Conservation (phyloP, 1,139 yeast genomes). For the Yamadazyma pseudoaaseri region DNA sequence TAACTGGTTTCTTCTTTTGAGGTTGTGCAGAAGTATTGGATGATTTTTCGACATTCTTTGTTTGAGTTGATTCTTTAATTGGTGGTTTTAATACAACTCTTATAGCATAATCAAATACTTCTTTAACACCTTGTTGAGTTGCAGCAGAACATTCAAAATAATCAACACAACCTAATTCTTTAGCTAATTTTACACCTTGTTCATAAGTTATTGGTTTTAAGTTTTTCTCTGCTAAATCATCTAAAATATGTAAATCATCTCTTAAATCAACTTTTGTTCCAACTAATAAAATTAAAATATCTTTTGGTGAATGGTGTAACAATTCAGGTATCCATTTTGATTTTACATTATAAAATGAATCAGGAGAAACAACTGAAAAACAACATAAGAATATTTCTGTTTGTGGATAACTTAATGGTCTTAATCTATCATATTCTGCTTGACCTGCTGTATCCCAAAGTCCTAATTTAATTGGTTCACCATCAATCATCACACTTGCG, state of each 20-base stretch:
- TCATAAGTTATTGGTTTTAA: slow-evolving; percentile 83
- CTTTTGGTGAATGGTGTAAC: slow-evolving; percentile 90
- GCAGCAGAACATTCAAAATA: slow-evolving; percentile 98
- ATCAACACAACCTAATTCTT: slow-evolving; percentile 90
- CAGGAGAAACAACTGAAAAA: slow-evolving; percentile 93
- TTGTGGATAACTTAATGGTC: slow-evolving; percentile 95
- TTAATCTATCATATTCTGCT: slow-evolving; percentile 95
- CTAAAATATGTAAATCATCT: slow-evolving; percentile 86
- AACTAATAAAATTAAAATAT: slow-evolving; percentile 92
- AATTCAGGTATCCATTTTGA: slow-evolving; percentile 99
- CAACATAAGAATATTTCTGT: slow-evolving; percentile 95
- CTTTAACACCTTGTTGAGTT: slow-evolving; percentile 93
- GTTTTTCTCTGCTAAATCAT: slow-evolving; percentile 87
- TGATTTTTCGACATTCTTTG: slow-evolving; percentile 5
- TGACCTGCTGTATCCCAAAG: slow-evolving; percentile 98
- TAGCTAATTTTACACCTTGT: slow-evolving; percentile 89
- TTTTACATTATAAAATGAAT: slow-evolving; percentile 95
- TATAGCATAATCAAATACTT: slow-evolving; percentile 95
- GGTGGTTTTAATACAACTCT: slow-evolving; percentile 96
- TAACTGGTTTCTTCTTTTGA: slow-evolving; percentile 33
- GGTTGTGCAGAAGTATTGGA: slow-evolving; percentile 1
- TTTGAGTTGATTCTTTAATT: slow-evolving; percentile 35
- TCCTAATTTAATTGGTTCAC: slow-evolving; percentile 95
- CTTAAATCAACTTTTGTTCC: slow-evolving; percentile 96
- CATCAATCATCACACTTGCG: slow-evolving; percentile 97